Base-by-base conservation (phyloP, 345 rosid genomes). In the Citrus unshiu region DNA sequence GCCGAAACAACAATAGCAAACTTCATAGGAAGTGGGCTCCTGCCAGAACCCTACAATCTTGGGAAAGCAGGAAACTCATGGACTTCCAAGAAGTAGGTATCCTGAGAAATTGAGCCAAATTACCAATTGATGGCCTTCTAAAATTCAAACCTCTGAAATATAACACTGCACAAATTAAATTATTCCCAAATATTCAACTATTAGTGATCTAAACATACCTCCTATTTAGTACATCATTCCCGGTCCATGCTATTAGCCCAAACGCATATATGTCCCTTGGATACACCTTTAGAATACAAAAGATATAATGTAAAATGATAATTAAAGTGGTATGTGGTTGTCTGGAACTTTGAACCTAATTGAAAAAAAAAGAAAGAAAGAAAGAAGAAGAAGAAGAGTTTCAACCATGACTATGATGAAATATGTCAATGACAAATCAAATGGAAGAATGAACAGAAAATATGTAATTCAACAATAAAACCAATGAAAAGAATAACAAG, bases 161-260 rank as follows among this genome's bases (percentile, higher is more conserved):
- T 34, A 58, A 60, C 32, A 19, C 10, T 12, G 6, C 34, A 32
- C 27, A 19, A 16, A 21, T 68, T 59, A 43, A 37, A 37, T 51
- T 21, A 39, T 60, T 61, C 19, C 49, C 40, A 69, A 10, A 13
- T 10, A 72, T 59, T 35, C 22, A 34, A 29, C 32, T 59, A 66
- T 21, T 29, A 54, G 56, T 5, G 37, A 56, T 5, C 12, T 12
- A n/a, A 69, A 9, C 78, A 40, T 88, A 91, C 99, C 98, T 89
- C 81, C 99, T 85, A 85, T 96, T 96, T 71, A 96, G 78, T 56
- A 93, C 97, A 40, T 94, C 98, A 87, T 93, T 91, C 57, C 99
- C 99, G 14, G 98, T 96, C 99, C 99, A 94, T 8, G 97, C 92
- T 87, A 96, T 84, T 74, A 96, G 87, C 81, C 99, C 98, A 77